These are phyloP conservation scores for Zygosaccharomyces sapae DNA, from an alignment of 1,139 yeast genomes.

Conservation along the genomic window DNA sequence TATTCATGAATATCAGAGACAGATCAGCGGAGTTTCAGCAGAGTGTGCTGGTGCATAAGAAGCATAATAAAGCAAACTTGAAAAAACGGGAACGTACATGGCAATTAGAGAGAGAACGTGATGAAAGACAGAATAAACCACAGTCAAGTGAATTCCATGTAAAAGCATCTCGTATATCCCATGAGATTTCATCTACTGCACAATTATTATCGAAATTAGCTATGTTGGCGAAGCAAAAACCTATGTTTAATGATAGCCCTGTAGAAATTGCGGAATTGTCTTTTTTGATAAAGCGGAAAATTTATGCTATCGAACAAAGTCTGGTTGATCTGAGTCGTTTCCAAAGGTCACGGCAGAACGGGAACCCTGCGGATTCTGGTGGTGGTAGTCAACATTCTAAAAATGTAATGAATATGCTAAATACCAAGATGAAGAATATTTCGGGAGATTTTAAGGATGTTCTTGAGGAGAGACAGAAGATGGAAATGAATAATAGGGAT, in stretches of 20 bases:
- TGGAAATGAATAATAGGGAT: constrained; percentile 74
- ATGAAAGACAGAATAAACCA: constrained; percentile 7
- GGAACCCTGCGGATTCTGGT: constrained; percentile 35
- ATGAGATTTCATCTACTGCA: constrained; percentile 86
- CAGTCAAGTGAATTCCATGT: constrained; percentile 66
- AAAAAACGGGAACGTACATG: constrained; percentile 12
- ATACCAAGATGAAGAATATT: constrained; percentile 84
- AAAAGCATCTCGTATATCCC: constrained; percentile 80
- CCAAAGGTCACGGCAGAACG: constrained; percentile 54
- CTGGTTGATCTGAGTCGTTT: constrained; percentile 41
- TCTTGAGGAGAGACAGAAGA: constrained; percentile 77
- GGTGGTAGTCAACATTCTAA: constrained; percentile 52
- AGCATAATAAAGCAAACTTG: constrained; percentile 21
- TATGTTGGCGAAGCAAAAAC: constrained; percentile 77
- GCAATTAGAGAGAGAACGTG: constrained; percentile 8
- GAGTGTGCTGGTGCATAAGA: constrained; percentile 33
- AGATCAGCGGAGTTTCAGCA: constrained; percentile 37
- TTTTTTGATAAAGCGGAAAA: constrained; percentile 87
- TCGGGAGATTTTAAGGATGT: constrained; percentile 90
- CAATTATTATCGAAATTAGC: constrained; percentile 79
- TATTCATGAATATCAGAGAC: constrained; percentile 32
- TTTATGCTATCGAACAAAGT: constrained; percentile 76
- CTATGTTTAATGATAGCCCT: constrained; percentile 92
- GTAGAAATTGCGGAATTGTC: constrained; percentile 91
- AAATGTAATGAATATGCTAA: constrained; percentile 80